Base-by-base conservation (phyloP, 2,329 filamentous ascomycete genomes). In the Huntiella decipiens region DNA sequence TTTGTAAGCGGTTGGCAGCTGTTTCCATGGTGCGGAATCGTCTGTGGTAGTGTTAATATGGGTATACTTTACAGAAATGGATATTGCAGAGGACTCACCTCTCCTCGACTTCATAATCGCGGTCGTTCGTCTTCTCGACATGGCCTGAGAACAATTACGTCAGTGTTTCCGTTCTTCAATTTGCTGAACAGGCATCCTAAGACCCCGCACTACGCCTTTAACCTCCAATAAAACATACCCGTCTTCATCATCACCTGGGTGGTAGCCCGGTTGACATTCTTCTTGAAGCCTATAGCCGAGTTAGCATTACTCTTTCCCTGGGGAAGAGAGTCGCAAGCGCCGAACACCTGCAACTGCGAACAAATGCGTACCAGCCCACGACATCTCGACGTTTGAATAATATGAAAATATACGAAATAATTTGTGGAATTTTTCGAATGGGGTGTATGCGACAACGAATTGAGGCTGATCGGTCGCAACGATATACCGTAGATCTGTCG, bases 191-290 rank as follows among this genome's bases (percentile, higher is more conserved):
- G 11, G 4, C 15, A 33, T 17, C 10, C 8, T 4, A 1, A 13
- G 5, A 11, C 19, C 19, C 13, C 22, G n/a, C 15, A 28, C 38
- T 13, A 12, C 17, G 12, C 11, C 16, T 15, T 19, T 10, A 7
- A 7, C 22, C 22, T 28, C 22, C 6, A 28, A 28, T 28, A 19
- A 11, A 33, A 57, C 70, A 53, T 62, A 82, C 79, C 84, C 48
- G 87, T 93, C 74, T 98, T 98, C 88, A 98, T 96, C 85, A 98
- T 95, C 52, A 96, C 88, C 78, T 95, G 87, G 66, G 92, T 98
- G 64, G 88, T 95, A 57, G 88, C 88, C 68, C 91, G 85, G 70
- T 91, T 88, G 69, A 96, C 87, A 77, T 92, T 92, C 64, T 93
- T 94, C 69, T 52, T 66, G 57, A 66, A 66, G 53, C 64, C 64